Evolutionary conservation across 345 rosid genomes (phyloP), one percentile per base, ranked within the genome.

Genomic region (Eucalyptus cladocalyx): DNA sequence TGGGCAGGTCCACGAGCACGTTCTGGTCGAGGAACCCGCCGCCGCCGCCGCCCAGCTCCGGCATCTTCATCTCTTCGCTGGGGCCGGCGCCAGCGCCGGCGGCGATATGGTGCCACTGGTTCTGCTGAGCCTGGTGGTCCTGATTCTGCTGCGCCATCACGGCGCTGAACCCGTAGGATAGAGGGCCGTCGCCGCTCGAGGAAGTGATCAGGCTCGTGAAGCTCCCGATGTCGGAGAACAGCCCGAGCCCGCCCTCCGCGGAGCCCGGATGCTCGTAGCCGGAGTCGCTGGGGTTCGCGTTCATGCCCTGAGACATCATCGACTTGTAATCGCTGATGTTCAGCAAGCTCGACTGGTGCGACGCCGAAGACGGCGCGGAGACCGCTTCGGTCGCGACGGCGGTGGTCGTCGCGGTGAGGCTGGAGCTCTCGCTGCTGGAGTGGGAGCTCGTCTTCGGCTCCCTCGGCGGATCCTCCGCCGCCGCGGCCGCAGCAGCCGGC

Each of bases 351-450:
- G 93, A 88, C 54, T 87, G 95, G 5, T 76, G 47, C 47, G 94
- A 91, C 87, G 87, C 91, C 45, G 92, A 89, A 30, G 95, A 94
- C 23, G 92, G 91, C 32, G 91, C 94, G 43, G 97, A 94, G 51
- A 91, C 95, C 32, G 94, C 94, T 87, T 93, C 94, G 16, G 90
- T 88, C 15, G 88, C 65, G 42, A 92, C 89, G 26, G 88, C 88
- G 30, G 95, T 88, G 88, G 94, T 94, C 16, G 95, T 89, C 13
- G 95, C 97, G 8, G 99, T 94, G n/a, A 96, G 95, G 81, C 97
- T 95, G 3, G 99, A 96, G 91, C 97, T 96, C 80, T 97, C 99
- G 91, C 99, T 95, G 88, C 98, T 97, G 24, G 97, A 94, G 87
- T 91, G 94, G 47, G 96, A 94, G 89, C 93, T 93, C 34, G 95